Evolutionary conservation across 2,329 filamentous ascomycete genomes (phyloP).

Genomic region (Fusarium anguioides): DNA sequence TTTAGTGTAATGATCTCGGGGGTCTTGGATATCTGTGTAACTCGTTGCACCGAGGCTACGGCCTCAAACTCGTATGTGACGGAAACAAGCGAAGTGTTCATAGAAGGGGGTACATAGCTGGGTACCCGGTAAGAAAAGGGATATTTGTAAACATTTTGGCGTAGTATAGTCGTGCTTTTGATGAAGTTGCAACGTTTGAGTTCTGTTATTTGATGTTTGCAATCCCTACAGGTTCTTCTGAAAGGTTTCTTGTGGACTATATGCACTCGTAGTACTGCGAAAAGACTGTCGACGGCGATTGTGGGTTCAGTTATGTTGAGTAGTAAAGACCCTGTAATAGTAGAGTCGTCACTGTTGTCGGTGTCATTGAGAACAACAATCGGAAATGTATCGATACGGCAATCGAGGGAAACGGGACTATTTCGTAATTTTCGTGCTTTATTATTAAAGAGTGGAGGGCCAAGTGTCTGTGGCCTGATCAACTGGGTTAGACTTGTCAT

Average conservation of each 20-base stretch:
- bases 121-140: slow-evolving; percentile 88
- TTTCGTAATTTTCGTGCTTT: neutral
- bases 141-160: slow-evolving; percentile 58
- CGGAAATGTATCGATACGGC: slow-evolving; percentile 10
- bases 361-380: slow-evolving; percentile 7
- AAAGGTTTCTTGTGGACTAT: slow-evolving; percentile 24
- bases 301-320: neutral
- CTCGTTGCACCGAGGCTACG: slow-evolving; percentile 67
- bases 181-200: slow-evolving; percentile 32
- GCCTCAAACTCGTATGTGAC: slow-evolving; percentile 84
- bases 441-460: neutral
- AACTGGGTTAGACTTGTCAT: slow-evolving; percentile 19
- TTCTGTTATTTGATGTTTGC: slow-evolving; percentile 28
- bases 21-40: slow-evolving; percentile 51
- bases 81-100: slow-evolving; percentile 75
- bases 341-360: neutral
- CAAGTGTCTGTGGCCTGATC: slow-evolving; percentile 11
- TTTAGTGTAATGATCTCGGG: slow-evolving; percentile 67
- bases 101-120: slow-evolving; percentile 83
- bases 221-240: slow-evolving; percentile 23
- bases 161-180: neutral
- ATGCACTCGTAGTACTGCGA: slow-evolving; percentile 3
- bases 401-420: slow-evolving; percentile 5
- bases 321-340: slow-evolving; percentile 9
- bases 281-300: slow-evolving; percentile 18